These are phyloP conservation scores for Kodamaea sagamina DNA, from an alignment of 805 yeast species.

Conservation along the genomic window DNA sequence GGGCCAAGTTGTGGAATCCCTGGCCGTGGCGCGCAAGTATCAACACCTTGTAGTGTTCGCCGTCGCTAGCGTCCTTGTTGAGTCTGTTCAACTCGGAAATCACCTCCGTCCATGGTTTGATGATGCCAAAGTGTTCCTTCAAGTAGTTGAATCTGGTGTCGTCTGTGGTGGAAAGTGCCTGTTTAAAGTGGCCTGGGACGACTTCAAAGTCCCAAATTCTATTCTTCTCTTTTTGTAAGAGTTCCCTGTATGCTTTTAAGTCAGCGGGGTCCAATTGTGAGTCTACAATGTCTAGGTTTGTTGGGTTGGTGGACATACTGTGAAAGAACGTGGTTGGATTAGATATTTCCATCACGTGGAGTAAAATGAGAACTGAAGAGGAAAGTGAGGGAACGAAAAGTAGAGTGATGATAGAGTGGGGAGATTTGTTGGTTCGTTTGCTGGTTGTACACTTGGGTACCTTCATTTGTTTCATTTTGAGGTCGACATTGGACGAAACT, in stretches of 20 bases:
- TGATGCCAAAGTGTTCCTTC: conserved; percentile 45
- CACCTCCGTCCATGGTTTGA: conserved; percentile 25
- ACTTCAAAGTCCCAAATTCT: conserved; percentile 39
- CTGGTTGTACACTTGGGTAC: no score
- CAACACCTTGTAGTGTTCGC: conserved; percentile 45
- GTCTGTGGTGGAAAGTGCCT: conserved; percentile 43
- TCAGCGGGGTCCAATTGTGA: conserved; percentile 29
- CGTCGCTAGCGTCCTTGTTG: conserved; percentile 28
- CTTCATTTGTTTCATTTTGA: no score
- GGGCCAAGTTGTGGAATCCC: conserved; percentile 53
- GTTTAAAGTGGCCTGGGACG: conserved; percentile 47
- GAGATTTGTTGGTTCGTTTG: no score
- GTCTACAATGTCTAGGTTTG: conserved; percentile 31
- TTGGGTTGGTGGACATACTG: conserved; percentile 21
- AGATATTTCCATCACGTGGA: not conserved
- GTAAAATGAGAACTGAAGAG: no score
- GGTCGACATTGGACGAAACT: no score
- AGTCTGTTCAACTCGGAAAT: conserved; percentile 32
- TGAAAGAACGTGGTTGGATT: conserved; percentile 2
- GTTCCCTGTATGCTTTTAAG: conserved; percentile 18
- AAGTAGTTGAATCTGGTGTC: conserved; percentile 44
- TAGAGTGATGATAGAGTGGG: not conserved
- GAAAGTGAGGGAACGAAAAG: no score
- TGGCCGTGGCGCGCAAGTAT: conserved; percentile 56
- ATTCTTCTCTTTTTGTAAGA: conserved; percentile 6